phyloP scores from a whole-genome alignment of 2,329 filamentous ascomycete species.

The Tolypocladium nubicola region DNA sequence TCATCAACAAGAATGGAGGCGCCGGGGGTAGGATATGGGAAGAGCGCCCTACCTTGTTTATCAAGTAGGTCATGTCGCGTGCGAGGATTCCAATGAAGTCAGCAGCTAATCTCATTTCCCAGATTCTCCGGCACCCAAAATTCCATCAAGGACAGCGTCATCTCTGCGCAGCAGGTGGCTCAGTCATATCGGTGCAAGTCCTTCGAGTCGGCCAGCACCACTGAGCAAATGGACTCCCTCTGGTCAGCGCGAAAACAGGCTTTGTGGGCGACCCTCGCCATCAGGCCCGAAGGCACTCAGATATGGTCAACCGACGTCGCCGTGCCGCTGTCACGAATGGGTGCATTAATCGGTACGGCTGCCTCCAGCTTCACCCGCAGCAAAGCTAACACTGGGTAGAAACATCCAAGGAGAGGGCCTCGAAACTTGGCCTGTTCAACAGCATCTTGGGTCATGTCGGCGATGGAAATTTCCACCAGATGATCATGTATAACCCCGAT shows the following conservation, averaged over 20 bases:
- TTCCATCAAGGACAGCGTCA: slow-evolving; percentile 49
- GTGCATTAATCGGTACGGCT: slow-evolving; percentile 50
- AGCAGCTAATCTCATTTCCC: background rate
- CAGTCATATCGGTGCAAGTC: slow-evolving; percentile 37
- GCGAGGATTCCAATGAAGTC: background rate
- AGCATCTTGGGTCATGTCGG: slow-evolving; percentile 65
- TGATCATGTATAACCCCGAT: slow-evolving; percentile 29
- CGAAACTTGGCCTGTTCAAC: slow-evolving; percentile 48
- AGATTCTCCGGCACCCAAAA: slow-evolving; percentile 53
- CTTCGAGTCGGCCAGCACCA: slow-evolving; percentile 57
- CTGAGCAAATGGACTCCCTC: slow-evolving; percentile 56
- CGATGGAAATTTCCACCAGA: slow-evolving; percentile 64
- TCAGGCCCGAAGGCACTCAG: slow-evolving; percentile 46
- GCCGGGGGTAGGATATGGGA: slow-evolving; percentile 51
- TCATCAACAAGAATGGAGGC: slow-evolving; percentile 53
- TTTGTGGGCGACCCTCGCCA: slow-evolving; percentile 61
- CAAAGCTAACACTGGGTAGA: slow-evolving; percentile 23
- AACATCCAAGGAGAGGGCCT: slow-evolving; percentile 55
- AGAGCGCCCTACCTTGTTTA: slow-evolving; percentile 61
- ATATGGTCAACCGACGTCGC: slow-evolving; percentile 78
- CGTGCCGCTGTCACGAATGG: slow-evolving; percentile 60
- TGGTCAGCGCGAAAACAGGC: slow-evolving; percentile 71
- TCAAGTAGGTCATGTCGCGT: slow-evolving; percentile 37
- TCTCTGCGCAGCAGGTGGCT: slow-evolving; percentile 44
- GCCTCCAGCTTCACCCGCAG: too few species aligned